Evolutionary conservation across 2,329 filamentous ascomycete species (phyloP).

Genomic region (Colletotrichum sansevieriae): DNA sequence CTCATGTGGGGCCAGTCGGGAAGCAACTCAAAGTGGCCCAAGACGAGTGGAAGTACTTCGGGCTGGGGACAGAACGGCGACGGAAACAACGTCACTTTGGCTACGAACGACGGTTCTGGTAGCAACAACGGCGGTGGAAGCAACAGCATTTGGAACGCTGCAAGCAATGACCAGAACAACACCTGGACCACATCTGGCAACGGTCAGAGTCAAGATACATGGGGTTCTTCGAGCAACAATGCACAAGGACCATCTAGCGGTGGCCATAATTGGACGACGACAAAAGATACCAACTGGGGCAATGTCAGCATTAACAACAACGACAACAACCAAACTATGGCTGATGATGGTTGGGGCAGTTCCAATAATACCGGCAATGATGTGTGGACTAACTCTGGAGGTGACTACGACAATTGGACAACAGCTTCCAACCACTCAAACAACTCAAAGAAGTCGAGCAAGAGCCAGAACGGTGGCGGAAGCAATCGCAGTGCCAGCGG

Average conservation of each 20-base stretch:
- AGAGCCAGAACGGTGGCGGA: constrained; percentile 13
- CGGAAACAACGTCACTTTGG: constrained; percentile 29
- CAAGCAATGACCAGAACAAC: constrained; percentile 19
- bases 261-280: constrained; percentile 17
- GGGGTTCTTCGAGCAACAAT: neutral
- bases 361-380: constrained; percentile 7
- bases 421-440: constrained; percentile 30
- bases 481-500: constrained; percentile 26
- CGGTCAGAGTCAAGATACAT: neutral
- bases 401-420: constrained; percentile 30
- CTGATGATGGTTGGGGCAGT: constrained; percentile 19
- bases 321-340: neutral
- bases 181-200: neutral
- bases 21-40: constrained; percentile 15
- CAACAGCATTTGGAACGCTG: constrained; percentile 15
- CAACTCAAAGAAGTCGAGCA: constrained; percentile 35
- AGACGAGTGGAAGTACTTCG: constrained; percentile 12
- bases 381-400: constrained; percentile 13
- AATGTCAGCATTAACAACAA: constrained; percentile 27
- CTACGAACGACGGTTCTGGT: constrained; percentile 24
- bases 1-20: constrained; percentile 26
- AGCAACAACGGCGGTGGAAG: constrained; percentile 34
- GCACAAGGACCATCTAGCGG: constrained; percentile 19
- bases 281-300: constrained; percentile 20
- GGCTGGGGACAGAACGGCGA: constrained; percentile 19